phyloP scores from a whole-genome alignment of 2,329 filamentous ascomycete species.

The Aspergillus floridensis region DNA sequence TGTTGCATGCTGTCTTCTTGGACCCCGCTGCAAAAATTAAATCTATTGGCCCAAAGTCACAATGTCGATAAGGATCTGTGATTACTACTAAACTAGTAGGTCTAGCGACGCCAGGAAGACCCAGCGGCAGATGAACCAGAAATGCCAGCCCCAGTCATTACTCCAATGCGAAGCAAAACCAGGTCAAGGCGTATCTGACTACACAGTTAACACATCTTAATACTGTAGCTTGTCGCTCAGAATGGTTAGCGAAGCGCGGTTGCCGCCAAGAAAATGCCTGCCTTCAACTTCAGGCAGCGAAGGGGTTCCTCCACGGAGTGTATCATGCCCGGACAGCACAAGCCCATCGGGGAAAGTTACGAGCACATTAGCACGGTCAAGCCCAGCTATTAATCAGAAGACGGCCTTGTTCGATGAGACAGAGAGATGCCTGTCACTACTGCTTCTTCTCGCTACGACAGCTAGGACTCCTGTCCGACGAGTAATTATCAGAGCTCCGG shows the following conservation, averaged over 20 bases:
- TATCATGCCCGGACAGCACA: no score
- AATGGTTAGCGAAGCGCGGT: constrained; percentile 1
- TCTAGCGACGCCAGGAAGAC: no score
- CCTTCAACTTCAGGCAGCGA: no score
- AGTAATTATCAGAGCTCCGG: constrained; percentile 7
- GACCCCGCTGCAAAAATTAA: no score
- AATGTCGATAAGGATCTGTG: no score
- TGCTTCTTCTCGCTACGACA: neutral
- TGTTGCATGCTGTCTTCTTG: no score
- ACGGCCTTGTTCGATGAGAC: neutral
- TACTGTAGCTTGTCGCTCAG: neutral
- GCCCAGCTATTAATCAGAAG: neutral
- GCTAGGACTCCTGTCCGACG: neutral
- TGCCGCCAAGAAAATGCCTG: neutral
- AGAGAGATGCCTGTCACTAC: neutral
- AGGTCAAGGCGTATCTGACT: constrained; percentile 46
- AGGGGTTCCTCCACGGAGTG: no score
- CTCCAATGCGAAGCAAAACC: constrained; percentile 22
- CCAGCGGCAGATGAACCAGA: no score
- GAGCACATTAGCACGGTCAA: neutral
- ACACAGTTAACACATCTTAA: constrained; percentile 2
- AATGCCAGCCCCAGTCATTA: no score
- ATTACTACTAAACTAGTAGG: no score
- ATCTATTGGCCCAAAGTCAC: no score
- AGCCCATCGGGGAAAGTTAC: no score